Evolutionary conservation across 805 yeast species (phyloP).

Genomic region (Millerozyma miso): DNA sequence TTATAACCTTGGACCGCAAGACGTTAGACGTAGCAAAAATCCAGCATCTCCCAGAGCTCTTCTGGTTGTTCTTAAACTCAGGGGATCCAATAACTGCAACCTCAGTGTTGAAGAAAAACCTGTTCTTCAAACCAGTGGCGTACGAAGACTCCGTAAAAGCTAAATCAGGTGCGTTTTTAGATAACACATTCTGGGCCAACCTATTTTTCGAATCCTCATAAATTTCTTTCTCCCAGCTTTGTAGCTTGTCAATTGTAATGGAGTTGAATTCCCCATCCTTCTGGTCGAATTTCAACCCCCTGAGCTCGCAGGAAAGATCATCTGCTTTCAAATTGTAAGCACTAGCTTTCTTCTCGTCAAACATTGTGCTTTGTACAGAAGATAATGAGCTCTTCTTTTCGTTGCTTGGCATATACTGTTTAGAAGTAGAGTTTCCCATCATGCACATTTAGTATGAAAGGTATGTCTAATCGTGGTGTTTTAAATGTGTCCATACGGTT

Average conservation of each 20-base stretch:
- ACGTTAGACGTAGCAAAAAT: slow-evolving; percentile 79
- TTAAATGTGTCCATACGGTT: no score
- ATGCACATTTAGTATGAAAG: no score
- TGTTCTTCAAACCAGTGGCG: slow-evolving; percentile 17
- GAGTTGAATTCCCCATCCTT: slow-evolving; percentile 15
- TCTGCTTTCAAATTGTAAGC: neutral
- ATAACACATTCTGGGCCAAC: slow-evolving; percentile 52
- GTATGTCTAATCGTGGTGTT: no score
- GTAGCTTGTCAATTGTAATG: slow-evolving; percentile 26
- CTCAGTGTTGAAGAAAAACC: slow-evolving; percentile 33
- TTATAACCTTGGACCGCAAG: slow-evolving; percentile 59
- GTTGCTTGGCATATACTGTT: neutral
- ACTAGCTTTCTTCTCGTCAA: neutral
- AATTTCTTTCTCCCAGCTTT: slow-evolving; percentile 44
- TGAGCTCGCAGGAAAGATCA: neutral
- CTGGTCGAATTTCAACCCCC: neutral
- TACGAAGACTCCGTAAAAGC: slow-evolving; percentile 35
- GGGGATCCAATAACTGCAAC: slow-evolving; percentile 36
- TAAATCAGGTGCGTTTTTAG: slow-evolving; percentile 41
- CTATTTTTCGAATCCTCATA: slow-evolving; percentile 45
- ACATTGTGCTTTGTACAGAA: neutral
- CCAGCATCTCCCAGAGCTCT: slow-evolving; percentile 83
- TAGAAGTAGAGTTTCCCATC: neutral
- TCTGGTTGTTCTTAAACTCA: slow-evolving; percentile 50
- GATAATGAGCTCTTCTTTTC: neutral